Evolutionary conservation across 192 early-diverging fungal species (phyloP).

Genomic region (Coemansia sp.): DNA sequence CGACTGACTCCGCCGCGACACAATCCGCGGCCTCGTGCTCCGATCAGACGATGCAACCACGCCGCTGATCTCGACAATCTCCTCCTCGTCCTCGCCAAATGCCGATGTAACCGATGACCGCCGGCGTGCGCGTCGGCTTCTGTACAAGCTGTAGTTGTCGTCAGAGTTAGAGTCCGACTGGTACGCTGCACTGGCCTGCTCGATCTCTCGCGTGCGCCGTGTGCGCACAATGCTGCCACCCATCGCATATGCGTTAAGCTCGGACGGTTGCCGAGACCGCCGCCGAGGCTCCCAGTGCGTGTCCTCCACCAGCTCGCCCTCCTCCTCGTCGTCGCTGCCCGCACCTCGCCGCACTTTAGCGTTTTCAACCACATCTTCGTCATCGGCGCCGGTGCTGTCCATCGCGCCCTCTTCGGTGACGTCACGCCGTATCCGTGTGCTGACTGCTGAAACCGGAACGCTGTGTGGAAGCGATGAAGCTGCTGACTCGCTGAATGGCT

Average conservation of each 20-base stretch:
- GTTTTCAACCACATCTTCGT: neutral
- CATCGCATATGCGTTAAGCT: slow-evolving; percentile 37
- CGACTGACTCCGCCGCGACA: slow-evolving; percentile 47
- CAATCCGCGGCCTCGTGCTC: slow-evolving; percentile 23
- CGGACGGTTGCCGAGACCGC: slow-evolving; percentile 19
- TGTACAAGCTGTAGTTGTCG: neutral
- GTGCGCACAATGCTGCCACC: slow-evolving; percentile 53
- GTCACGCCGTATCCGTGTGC: slow-evolving; percentile 10
- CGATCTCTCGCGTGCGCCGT: slow-evolving; percentile 21
- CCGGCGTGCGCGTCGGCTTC: neutral
- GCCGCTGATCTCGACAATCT: slow-evolving; percentile 46
- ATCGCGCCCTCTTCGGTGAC: neutral
- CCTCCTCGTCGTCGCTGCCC: slow-evolving; percentile 28
- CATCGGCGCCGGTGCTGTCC: neutral
- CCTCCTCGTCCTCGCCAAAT: slow-evolving; percentile 23
- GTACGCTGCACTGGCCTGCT: slow-evolving; percentile 11
- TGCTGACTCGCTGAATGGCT: neutral
- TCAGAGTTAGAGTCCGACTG: slow-evolving; percentile 14
- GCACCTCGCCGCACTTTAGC: neutral
- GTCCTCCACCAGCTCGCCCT: slow-evolving; percentile 48
- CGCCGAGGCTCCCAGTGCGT: slow-evolving; percentile 35
- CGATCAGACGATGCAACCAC: slow-evolving; percentile 18
- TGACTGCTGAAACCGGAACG: slow-evolving; percentile 5
- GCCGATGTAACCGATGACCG: slow-evolving; percentile 9
- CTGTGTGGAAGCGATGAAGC: slow-evolving; percentile 3